phyloP scores from a whole-genome alignment of 108 stramenopile genomes.

The Skeletonema potamos region DNA sequence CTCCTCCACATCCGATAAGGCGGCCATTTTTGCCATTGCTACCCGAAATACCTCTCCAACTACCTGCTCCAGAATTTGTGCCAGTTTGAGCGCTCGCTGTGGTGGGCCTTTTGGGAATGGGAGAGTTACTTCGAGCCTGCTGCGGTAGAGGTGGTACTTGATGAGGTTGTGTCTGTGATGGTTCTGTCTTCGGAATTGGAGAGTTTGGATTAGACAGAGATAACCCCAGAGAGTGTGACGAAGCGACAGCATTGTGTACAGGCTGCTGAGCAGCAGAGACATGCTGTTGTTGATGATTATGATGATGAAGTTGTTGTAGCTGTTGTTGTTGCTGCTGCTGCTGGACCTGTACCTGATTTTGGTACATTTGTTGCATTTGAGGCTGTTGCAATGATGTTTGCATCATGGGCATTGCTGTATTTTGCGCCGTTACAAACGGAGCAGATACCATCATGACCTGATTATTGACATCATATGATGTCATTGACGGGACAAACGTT shows the following conservation, averaged over 20 bases:
- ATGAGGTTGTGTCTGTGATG: not conserved
- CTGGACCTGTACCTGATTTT: not conserved
- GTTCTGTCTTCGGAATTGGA: not conserved
- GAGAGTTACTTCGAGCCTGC: not conserved
- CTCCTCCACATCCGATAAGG: constrained; percentile 46
- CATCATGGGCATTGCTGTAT: not conserved
- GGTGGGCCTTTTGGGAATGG: not conserved
- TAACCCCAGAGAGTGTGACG: not conserved
- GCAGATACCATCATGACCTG: constrained; percentile 11
- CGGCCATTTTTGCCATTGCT: constrained; percentile 10
- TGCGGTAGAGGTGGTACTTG: not conserved
- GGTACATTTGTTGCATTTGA: not conserved
- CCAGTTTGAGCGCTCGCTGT: not conserved
- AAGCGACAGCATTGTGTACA: not conserved
- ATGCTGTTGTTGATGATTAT: no score
- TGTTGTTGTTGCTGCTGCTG: not conserved
- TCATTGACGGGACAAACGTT: constrained; percentile 1
- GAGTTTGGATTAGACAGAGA: not conserved
- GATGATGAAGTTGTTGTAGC: no score
- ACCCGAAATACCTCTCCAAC: not conserved
- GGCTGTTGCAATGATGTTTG: not conserved
- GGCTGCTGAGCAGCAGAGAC: not conserved
- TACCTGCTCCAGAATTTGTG: not conserved
- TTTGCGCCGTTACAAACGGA: constrained; percentile 5
- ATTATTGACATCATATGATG: constrained; percentile 11